These are phyloP conservation scores for Spergularia marina DNA, from an alignment of 148 eudicot genomes.

Conservation along the genomic window DNA sequence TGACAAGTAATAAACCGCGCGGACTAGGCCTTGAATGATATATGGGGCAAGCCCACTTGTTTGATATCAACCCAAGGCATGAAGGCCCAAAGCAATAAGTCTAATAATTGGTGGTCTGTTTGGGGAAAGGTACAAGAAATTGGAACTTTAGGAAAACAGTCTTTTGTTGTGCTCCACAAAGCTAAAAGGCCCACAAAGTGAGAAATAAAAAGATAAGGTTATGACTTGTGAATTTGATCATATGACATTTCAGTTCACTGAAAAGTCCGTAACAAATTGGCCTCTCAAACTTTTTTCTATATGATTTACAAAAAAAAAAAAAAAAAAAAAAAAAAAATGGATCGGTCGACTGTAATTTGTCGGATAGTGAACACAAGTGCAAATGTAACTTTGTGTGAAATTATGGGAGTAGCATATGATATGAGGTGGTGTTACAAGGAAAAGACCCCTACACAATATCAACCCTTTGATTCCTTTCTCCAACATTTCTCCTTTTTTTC, in stretches of 20 bases:
- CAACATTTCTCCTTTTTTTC: too few relatives aligned
- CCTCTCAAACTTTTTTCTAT: background rate
- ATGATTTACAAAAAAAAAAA: background rate
- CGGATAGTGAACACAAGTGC: background rate
- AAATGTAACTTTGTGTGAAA: background rate
- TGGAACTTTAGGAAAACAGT: background rate
- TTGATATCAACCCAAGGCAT: background rate
- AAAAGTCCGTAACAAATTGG: background rate
- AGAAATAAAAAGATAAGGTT: conserved; percentile 6
- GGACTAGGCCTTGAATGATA: too few relatives aligned
- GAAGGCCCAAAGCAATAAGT: background rate
- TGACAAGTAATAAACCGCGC: too few relatives aligned
- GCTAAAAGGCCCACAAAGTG: too few relatives aligned
- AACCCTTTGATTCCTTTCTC: too few relatives aligned
- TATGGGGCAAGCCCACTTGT: too few relatives aligned
- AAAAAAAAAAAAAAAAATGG: background rate
- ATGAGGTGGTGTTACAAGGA: too few relatives aligned
- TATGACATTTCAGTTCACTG: conserved; percentile 13
- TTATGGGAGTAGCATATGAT: background rate
- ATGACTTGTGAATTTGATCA: background rate
- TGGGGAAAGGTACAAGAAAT: background rate
- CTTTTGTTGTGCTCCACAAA: background rate
- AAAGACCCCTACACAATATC: background rate
- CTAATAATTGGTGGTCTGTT: background rate
- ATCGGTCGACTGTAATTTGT: conserved; percentile 4